phyloP scores from a whole-genome alignment of 2,329 filamentous ascomycete species.

The Penicillium freii region DNA sequence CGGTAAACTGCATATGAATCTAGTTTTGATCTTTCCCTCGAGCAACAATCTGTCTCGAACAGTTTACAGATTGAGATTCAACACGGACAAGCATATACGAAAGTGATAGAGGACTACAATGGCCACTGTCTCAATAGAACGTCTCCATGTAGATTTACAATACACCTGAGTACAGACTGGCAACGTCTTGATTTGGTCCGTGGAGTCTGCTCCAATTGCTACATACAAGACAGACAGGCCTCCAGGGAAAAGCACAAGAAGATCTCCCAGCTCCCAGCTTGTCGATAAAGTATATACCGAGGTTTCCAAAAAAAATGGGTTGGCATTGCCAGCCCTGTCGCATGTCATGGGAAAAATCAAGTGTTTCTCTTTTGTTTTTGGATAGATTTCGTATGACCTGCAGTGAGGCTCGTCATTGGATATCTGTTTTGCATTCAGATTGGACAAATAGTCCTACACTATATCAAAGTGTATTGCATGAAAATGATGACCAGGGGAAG shows the following conservation, averaged over 20 bases:
- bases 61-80: background rate
- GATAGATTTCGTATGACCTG: conserved; percentile 16
- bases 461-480: conserved; percentile 20
- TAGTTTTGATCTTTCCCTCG: background rate
- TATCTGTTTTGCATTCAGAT: conserved; percentile 25
- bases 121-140: background rate
- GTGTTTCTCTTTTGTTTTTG: conserved; percentile 14
- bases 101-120: background rate
- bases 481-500: conserved; percentile 17
- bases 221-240: conserved; percentile 13
- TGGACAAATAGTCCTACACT: conserved; percentile 13
- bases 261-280: conserved; percentile 2
- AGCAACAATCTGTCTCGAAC: background rate
- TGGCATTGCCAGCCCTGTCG: conserved; percentile 6
- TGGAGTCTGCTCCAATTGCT: conserved; percentile 10
- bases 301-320: conserved; percentile 4
- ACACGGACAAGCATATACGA: background rate
- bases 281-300: conserved; percentile 11
- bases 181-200: conserved; percentile 15
- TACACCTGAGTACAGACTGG: conserved; percentile 1
- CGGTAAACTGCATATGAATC: background rate
- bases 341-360: conserved; percentile 11
- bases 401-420: conserved; percentile 22
- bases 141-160: background rate
- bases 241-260: conserved; percentile 2